Conservation (phyloP, 805 yeast species). For the Pichia ethanolica region DNA sequence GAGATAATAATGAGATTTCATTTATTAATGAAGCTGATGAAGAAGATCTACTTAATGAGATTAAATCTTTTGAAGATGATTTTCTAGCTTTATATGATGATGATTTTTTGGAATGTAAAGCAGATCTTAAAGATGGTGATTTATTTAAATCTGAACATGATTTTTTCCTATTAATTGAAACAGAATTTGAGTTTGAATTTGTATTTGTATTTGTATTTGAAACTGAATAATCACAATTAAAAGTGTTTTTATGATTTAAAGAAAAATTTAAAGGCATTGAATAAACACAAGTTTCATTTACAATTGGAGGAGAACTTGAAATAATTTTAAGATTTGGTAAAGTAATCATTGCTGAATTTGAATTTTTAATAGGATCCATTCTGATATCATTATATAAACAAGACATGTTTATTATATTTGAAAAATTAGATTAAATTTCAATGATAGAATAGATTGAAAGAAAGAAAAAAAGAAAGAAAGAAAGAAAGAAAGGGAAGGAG, state of each 20-base stretch:
- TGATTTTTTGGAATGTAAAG: not conserved
- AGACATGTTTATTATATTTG: no score
- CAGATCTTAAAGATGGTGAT: conserved; percentile 1
- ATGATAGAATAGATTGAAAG: no score
- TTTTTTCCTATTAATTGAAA: not conserved
- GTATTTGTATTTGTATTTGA: not conserved
- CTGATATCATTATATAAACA: no score
- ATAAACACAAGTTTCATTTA: not conserved
- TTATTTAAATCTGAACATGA: not conserved
- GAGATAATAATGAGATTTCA: not conserved
- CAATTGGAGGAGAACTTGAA: not conserved
- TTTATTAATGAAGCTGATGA: not conserved
- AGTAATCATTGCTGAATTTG: no score
- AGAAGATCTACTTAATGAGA: not conserved
- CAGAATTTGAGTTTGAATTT: not conserved
- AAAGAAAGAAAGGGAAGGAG: no score
- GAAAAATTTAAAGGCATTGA: not conserved
- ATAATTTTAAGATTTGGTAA: no score
- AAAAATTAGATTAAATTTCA: no score
- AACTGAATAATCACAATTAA: not conserved
- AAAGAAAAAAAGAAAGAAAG: no score
- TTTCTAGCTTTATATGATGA: conserved; percentile 1
- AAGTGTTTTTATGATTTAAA: not conserved
- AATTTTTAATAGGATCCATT: no score
- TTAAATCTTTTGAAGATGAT: not conserved